These are phyloP conservation scores for Mycena haematopus DNA, from an alignment of 768 basidiomycete species.

Conservation along the genomic window DNA sequence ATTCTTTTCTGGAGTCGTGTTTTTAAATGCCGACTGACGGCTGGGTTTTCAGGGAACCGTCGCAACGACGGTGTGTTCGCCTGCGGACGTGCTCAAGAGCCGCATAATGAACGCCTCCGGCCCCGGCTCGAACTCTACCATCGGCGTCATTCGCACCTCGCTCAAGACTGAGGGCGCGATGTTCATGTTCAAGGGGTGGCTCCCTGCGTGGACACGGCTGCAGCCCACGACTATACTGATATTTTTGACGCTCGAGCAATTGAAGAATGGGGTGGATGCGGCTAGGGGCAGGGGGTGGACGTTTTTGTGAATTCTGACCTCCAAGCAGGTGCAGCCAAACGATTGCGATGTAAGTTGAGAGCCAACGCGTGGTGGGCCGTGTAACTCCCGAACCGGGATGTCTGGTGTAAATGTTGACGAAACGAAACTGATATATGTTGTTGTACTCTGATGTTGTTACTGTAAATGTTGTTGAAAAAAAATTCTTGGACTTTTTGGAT, in stretches of 20 bases:
- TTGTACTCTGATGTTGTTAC: too few species aligned
- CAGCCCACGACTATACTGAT: conserved; percentile 90
- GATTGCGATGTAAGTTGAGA: too few species aligned
- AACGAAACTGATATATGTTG: too few species aligned
- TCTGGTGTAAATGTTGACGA: too few species aligned
- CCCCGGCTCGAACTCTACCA: conserved; percentile 78
- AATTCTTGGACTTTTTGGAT: too few species aligned
- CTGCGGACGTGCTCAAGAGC: conserved; percentile 88
- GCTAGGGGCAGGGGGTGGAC: conserved; percentile 50
- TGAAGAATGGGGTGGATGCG: conserved; percentile 76
- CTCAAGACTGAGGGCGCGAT: conserved; percentile 78
- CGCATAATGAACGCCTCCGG: conserved; percentile 91
- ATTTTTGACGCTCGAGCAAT: conserved; percentile 83
- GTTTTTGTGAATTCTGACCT: conserved; percentile 36
- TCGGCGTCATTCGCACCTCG: conserved; percentile 71
- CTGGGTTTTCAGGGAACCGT: conserved; percentile 74
- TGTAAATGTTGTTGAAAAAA: too few species aligned
- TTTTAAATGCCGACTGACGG: background rate
- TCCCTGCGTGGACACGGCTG: conserved; percentile 85
- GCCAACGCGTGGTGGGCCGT: too few species aligned
- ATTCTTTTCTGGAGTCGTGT: background rate
- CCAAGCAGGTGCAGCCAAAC: too few species aligned
- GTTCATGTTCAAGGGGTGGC: conserved; percentile 95
- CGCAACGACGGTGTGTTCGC: conserved; percentile 88
- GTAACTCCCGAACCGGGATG: too few species aligned